Conservation (phyloP, 768 basidiomycete genomes). For the Serendipita indica region DNA sequence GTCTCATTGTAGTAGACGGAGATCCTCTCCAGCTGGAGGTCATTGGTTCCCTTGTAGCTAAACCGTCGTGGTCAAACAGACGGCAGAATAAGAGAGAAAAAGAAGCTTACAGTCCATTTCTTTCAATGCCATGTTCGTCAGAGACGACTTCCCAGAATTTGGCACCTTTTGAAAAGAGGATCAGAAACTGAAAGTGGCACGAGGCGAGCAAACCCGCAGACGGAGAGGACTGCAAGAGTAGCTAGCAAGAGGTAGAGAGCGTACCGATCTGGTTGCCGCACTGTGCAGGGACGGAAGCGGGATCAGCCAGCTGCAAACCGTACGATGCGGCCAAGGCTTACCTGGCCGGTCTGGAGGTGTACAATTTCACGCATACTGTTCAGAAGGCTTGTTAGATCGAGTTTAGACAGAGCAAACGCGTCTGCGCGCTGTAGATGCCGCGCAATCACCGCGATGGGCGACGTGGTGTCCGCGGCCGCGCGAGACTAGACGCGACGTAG, state of each 20-base stretch:
- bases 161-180: conserved; percentile 44
- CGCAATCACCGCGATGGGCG: conserved; percentile 6
- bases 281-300: conserved; percentile 23
- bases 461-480: background rate
- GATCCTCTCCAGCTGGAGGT: conserved; percentile 94
- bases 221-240: background rate
- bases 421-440: background rate
- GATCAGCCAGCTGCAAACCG: conserved; percentile 4
- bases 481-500: background rate
- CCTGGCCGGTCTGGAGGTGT: conserved; percentile 98
- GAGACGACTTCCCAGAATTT: conserved; percentile 98
- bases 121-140: conserved; percentile 93
- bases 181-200: conserved; percentile 17
- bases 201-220: conserved; percentile 14
- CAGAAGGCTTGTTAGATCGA: conserved; percentile 15
- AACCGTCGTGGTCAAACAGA: too few species aligned
- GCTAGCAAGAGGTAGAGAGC: conserved; percentile 19
- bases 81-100: background rate
- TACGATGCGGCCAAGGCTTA: conserved; percentile 24
- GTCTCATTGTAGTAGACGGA: conserved; percentile 98
- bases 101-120: conserved; percentile 48
- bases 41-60: conserved; percentile 77
- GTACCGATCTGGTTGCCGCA: conserved; percentile 99
- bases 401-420: background rate
- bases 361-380: conserved; percentile 97